phyloP scores from a whole-genome alignment of 805 yeast genomes.

The Zygotorulaspora danielsina region DNA sequence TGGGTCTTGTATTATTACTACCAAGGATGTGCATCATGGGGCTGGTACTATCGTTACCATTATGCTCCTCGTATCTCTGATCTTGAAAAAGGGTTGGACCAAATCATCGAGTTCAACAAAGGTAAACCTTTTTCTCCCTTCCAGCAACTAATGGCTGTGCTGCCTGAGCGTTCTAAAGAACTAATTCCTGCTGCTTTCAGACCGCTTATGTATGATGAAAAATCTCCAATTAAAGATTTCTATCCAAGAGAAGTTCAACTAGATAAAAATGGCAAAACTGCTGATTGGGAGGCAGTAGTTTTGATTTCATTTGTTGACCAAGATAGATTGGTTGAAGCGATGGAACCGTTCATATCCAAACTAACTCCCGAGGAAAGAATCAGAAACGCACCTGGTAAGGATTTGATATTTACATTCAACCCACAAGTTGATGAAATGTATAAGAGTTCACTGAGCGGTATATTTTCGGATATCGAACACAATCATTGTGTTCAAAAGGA shows the following conservation, averaged over 20 bases:
- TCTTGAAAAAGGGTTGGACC: slow-evolving; percentile 64
- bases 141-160: slow-evolving; percentile 94
- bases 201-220: slow-evolving; percentile 76
- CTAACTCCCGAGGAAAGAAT: slow-evolving; percentile 64
- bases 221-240: slow-evolving; percentile 83
- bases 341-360: slow-evolving; percentile 58
- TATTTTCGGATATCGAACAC: slow-evolving; percentile 71
- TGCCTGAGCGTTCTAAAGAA: slow-evolving; percentile 84
- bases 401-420: slow-evolving; percentile 64
- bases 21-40: slow-evolving; percentile 90
- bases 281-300: slow-evolving; percentile 97
- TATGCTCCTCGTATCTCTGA: slow-evolving; percentile 95
- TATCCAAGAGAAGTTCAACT: slow-evolving; percentile 85
- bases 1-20: slow-evolving; percentile 95
- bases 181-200: slow-evolving; percentile 77
- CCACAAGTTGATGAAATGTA: slow-evolving; percentile 68
- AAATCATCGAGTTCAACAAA: slow-evolving; percentile 55
- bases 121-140: slow-evolving; percentile 87
- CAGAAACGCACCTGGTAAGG: slow-evolving; percentile 73
- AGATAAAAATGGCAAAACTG: slow-evolving; percentile 92
- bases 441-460: slow-evolving; percentile 71
- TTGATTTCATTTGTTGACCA: slow-evolving; percentile 89
- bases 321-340: slow-evolving; percentile 62
- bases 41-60: slow-evolving; percentile 87
- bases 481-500: slow-evolving; percentile 69